Percentiles rank a stretch among this genome's conserved stretches.
These are phyloP conservation scores for Zalerion maritima DNA, from an alignment of 495 filamentous ascomycete genomes.

Conservation along the genomic window DNA sequence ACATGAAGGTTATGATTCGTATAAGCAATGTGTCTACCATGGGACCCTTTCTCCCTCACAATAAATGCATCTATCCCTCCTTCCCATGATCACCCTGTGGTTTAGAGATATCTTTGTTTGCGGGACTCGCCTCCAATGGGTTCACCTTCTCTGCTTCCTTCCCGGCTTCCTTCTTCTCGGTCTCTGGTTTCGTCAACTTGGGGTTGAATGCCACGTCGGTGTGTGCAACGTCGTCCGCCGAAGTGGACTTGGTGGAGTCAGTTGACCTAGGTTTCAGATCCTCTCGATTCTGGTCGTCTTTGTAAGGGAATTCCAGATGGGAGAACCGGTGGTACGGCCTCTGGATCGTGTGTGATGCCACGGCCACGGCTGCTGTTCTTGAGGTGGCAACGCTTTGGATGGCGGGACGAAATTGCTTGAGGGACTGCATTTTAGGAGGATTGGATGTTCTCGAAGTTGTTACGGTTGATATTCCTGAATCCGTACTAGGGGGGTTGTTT, in stretches of 20 bases:
- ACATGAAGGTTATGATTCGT: no score
- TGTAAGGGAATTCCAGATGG: constrained; percentile 12
- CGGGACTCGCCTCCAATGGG: constrained; percentile 23
- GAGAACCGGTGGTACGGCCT: constrained; percentile 16
- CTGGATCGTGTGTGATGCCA: no score
- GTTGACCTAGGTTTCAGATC: constrained; percentile 22
- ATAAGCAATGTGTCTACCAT: no score
- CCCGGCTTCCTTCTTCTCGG: constrained; percentile 12
- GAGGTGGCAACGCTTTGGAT: no score
- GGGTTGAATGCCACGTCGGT: constrained; percentile 25
- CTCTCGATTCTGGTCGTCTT: constrained; percentile 27
- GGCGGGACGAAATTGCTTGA: no score
- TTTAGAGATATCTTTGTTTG: constrained; percentile 19
- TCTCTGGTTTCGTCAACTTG: constrained; percentile 23
- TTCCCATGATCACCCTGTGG: constrained; percentile 6
- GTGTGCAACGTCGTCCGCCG: constrained; percentile 23
- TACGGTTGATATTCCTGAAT: no score
- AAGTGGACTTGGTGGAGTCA: constrained; percentile 23
- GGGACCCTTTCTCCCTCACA: neutral
- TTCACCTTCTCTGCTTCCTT: constrained; percentile 17
- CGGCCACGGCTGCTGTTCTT: no score
- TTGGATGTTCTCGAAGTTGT: no score
- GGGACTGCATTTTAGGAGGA: no score
- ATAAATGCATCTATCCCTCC: constrained; percentile 8
- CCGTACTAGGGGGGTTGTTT: no score